Evolutionary conservation across 352 stramenopile genomes (phyloP).

Genomic region (Lagenidium giganteum): DNA sequence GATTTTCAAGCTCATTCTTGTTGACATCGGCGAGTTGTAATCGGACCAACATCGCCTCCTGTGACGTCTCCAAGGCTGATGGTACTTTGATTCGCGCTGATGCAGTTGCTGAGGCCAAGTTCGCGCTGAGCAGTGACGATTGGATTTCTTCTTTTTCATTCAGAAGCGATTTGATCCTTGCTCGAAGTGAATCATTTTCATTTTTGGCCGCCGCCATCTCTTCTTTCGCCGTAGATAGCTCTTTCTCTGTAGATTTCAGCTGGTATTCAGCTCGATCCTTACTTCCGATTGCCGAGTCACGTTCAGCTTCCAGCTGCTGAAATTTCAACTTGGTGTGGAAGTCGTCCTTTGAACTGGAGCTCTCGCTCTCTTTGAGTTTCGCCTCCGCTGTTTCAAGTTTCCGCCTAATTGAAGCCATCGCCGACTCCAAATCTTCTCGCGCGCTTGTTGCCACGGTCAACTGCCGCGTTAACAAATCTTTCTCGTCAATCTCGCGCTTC

Average conservation of each 20-base stretch:
- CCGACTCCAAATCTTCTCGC: constrained; percentile 13
- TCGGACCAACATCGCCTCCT: neutral
- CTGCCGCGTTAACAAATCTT: constrained; percentile 10
- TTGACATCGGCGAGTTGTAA: constrained; percentile 50
- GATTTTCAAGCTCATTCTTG: constrained; percentile 38
- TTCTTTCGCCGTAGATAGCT: constrained; percentile 19
- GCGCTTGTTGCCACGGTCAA: constrained; percentile 1
- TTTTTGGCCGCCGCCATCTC: constrained; percentile 12
- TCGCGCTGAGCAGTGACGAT: constrained; percentile 23
- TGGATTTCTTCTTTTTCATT: constrained; percentile 35
- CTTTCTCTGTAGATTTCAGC: constrained; percentile 26
- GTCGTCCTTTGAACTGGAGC: constrained; percentile 11
- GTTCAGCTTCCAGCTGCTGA: constrained; percentile 26
- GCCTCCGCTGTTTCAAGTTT: constrained; percentile 15
- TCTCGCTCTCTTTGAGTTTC: constrained; percentile 18
- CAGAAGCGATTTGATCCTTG: constrained; percentile 24
- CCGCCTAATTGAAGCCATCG: constrained; percentile 5
- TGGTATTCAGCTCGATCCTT: constrained; percentile 27
- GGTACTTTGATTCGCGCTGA: constrained; percentile 9
- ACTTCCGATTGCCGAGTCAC: constrained; percentile 12
- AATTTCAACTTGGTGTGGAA: constrained; percentile 28
- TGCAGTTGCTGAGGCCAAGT: constrained; percentile 17
- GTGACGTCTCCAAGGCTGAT: constrained; percentile 8
- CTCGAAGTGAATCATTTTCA: constrained; percentile 25
- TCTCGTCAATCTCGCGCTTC: constrained; percentile 15